Conservation (phyloP, 192 early-diverging fungal genomes). For the Coemansia sp. region DNA sequence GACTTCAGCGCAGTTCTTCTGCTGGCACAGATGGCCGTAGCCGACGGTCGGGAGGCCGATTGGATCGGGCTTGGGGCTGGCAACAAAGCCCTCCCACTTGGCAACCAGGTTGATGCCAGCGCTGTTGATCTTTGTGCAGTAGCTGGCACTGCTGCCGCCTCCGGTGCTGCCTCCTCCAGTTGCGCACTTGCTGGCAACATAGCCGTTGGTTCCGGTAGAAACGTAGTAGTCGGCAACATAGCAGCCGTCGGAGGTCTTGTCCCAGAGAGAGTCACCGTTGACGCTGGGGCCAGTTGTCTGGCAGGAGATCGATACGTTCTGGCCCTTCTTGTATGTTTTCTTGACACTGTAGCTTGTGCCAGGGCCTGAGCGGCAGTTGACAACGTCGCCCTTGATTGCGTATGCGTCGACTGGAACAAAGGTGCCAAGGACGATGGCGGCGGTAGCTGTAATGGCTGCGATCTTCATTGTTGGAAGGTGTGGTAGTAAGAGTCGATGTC, state of each 20-base stretch:
- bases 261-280: conserved; percentile 43
- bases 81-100: conserved; percentile 46
- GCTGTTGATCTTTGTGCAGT: conserved; percentile 24
- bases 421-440: conserved; percentile 8
- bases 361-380: conserved; percentile 32
- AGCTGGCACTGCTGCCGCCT: conserved; percentile 13
- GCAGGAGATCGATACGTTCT: conserved; percentile 24
- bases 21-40: conserved; percentile 40
- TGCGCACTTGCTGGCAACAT: conserved; percentile 22
- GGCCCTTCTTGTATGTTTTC: conserved; percentile 26
- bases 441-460: conserved; percentile 6
- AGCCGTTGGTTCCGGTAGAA: conserved; percentile 31
- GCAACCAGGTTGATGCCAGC: conserved; percentile 41
- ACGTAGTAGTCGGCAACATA: conserved; percentile 52
- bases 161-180: conserved; percentile 8
- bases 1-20: conserved; percentile 31
- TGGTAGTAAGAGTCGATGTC: neutral
- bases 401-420: conserved; percentile 10
- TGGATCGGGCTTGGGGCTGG: conserved; percentile 41
- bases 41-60: conserved; percentile 55
- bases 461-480: conserved; percentile 18
- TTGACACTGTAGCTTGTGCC: conserved; percentile 29
- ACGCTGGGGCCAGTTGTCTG: conserved; percentile 29
- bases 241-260: conserved; percentile 46
- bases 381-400: conserved; percentile 12